A percentile compares a stretch with the other conserved stretches of the same genome.
phyloP scores from a whole-genome alignment of 306 rosid species.

The Canavalia gladiata region DNA sequence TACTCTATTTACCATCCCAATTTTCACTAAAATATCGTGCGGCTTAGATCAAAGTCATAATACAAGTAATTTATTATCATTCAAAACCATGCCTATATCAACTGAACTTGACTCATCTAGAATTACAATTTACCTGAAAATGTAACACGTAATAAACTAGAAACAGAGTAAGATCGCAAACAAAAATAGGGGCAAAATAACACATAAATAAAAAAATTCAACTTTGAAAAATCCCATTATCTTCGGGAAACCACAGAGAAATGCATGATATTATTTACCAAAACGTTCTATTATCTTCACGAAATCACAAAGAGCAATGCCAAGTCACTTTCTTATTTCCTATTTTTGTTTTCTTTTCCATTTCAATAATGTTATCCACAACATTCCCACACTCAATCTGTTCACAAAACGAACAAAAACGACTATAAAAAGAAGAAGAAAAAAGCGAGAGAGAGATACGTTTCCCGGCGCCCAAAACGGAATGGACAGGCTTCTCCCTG shows the following conservation, averaged over 20 bases:
- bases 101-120: background rate
- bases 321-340: background rate
- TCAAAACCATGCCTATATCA: background rate
- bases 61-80: background rate
- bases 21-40: background rate
- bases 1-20: background rate
- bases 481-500: constrained; percentile 69
- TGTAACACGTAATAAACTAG: background rate
- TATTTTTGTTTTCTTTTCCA: background rate
- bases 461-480: constrained; percentile 78
- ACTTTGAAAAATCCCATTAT: background rate
- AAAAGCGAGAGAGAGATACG: constrained; percentile 48
- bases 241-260: background rate
- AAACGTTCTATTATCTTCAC: background rate
- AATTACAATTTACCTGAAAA: background rate
- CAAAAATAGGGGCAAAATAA: background rate
- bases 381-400: background rate
- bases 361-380: background rate
- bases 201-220: background rate
- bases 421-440: background rate
- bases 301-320: background rate
- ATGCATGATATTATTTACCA: background rate
- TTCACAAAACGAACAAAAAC: background rate
- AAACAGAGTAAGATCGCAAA: background rate
- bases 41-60: background rate